phyloP scores from a whole-genome alignment of 352 stramenopile genomes.

The Phytophthora pinifolia region DNA sequence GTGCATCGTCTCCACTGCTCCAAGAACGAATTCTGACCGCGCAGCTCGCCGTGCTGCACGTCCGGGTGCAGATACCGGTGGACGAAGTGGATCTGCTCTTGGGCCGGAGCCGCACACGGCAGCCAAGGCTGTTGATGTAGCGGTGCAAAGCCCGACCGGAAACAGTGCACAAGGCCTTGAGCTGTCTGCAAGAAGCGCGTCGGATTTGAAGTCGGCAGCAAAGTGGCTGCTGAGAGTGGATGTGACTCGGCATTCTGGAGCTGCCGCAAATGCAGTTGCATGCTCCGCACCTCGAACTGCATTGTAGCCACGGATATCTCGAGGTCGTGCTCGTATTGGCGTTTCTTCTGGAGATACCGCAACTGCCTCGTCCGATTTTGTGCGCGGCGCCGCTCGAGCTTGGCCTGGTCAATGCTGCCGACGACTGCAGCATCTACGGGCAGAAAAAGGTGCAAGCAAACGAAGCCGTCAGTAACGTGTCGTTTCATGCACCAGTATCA shows the following conservation, averaged over 20 bases:
- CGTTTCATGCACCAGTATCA: too few species aligned
- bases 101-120: background rate
- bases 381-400: slow-evolving; percentile 10
- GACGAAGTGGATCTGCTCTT: slow-evolving; percentile 28
- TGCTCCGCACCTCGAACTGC: slow-evolving; percentile 10
- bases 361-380: slow-evolving; percentile 23
- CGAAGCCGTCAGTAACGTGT: slow-evolving; percentile 1
- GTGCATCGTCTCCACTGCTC: slow-evolving; percentile 33
- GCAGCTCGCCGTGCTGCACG: slow-evolving; percentile 11
- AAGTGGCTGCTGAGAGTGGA: background rate
- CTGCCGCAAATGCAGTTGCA: slow-evolving; percentile 4
- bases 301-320: slow-evolving; percentile 6
- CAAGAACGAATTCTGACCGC: slow-evolving; percentile 26
- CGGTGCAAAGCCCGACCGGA: slow-evolving; percentile 19
- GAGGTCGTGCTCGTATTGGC: slow-evolving; percentile 21
- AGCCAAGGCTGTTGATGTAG: slow-evolving; percentile 8
- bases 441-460: background rate
- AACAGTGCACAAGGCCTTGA: slow-evolving; percentile 25
- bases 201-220: background rate
- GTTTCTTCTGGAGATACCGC: slow-evolving; percentile 31
- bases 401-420: background rate
- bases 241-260: background rate
- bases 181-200: slow-evolving; percentile 6
- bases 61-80: slow-evolving; percentile 15
- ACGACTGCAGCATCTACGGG: background rate